A percentile compares a stretch with the other conserved stretches of the same genome.
phyloP scores from a whole-genome alignment of 2,329 filamentous ascomycete genomes.

The Calonectria naviculata region DNA sequence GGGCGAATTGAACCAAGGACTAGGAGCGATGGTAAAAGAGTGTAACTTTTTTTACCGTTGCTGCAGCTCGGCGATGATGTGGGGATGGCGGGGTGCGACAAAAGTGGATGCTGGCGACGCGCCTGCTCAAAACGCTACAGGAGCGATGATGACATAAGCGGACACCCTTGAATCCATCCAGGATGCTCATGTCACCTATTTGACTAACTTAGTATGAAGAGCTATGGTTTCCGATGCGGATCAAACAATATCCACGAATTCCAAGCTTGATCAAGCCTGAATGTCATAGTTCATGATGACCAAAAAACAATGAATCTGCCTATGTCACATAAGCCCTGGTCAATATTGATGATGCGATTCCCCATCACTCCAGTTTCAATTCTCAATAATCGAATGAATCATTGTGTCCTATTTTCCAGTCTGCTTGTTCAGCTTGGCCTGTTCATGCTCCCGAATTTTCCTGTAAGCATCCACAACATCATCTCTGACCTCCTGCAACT shows the following conservation, averaged over 20 bases:
- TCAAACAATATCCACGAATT: not conserved
- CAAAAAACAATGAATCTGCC: not conserved
- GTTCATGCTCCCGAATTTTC: slow-evolving; percentile 51
- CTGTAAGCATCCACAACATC: slow-evolving; percentile 53
- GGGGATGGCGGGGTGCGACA: slow-evolving; percentile 25
- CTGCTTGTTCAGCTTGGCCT: slow-evolving; percentile 44
- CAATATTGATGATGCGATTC: not conserved
- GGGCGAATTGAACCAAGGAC: slow-evolving; percentile 44
- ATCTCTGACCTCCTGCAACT: slow-evolving; percentile 48
- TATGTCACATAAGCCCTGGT: not conserved
- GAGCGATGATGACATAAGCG: slow-evolving; percentile 37
- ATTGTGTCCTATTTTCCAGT: not conserved
- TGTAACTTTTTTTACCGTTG: slow-evolving; percentile 31
- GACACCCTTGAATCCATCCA: not conserved
- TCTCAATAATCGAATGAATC: not conserved
- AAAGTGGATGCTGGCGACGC: slow-evolving; percentile 1
- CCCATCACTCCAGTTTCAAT: not conserved
- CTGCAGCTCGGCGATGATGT: slow-evolving; percentile 29
- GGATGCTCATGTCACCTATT: not conserved
- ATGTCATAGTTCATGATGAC: not conserved
- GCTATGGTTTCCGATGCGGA: not conserved
- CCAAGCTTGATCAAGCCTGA: not conserved
- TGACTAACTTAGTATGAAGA: not conserved
- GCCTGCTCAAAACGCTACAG: slow-evolving; percentile 1
- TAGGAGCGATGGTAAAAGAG: slow-evolving; percentile 26